Conservation (phyloP, 2,329 filamentous ascomycete species). For the Thermothelomyces thermophilus region DNA sequence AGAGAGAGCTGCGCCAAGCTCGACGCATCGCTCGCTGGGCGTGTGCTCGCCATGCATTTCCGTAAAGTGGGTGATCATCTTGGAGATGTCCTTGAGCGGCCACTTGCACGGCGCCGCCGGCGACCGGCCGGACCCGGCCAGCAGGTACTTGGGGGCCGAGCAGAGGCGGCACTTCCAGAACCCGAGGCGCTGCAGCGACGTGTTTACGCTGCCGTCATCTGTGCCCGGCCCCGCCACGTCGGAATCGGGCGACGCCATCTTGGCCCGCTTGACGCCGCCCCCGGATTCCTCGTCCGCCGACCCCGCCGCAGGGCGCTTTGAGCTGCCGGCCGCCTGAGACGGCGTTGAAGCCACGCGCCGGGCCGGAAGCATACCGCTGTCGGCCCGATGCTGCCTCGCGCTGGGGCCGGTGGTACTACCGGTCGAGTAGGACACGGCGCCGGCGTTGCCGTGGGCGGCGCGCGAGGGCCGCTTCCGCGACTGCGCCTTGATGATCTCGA, state of each 20-base stretch:
- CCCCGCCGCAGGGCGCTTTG: not conserved
- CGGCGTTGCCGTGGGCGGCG: not conserved
- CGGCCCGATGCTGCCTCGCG: not conserved
- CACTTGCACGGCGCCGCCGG: slow-evolving; percentile 41
- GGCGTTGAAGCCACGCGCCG: not conserved
- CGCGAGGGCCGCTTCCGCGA: slow-evolving; percentile 23
- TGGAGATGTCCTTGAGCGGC: slow-evolving; percentile 41
- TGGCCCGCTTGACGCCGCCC: slow-evolving; percentile 8
- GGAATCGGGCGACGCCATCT: slow-evolving; percentile 14
- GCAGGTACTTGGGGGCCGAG: slow-evolving; percentile 36
- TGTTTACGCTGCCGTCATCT: slow-evolving; percentile 15
- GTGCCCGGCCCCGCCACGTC: not conserved
- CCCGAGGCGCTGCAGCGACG: slow-evolving; percentile 36
- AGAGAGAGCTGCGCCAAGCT: slow-evolving; percentile 38
- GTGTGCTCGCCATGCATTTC: slow-evolving; percentile 41
- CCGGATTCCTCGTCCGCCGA: slow-evolving; percentile 14
- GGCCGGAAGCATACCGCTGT: not conserved
- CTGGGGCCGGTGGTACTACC: not conserved
- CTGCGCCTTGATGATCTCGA: slow-evolving; percentile 32
- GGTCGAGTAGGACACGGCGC: not conserved
- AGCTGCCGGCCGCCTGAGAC: not conserved
- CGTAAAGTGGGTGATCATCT: slow-evolving; percentile 42
- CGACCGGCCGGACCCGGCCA: slow-evolving; percentile 35
- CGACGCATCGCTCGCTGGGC: slow-evolving; percentile 35
- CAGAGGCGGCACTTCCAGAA: slow-evolving; percentile 43